A percentile compares a stretch with the other conserved stretches of the same genome.
Evolutionary conservation across 1,139 yeast species (phyloP).

Genomic region (Taphrina confusa): DNA sequence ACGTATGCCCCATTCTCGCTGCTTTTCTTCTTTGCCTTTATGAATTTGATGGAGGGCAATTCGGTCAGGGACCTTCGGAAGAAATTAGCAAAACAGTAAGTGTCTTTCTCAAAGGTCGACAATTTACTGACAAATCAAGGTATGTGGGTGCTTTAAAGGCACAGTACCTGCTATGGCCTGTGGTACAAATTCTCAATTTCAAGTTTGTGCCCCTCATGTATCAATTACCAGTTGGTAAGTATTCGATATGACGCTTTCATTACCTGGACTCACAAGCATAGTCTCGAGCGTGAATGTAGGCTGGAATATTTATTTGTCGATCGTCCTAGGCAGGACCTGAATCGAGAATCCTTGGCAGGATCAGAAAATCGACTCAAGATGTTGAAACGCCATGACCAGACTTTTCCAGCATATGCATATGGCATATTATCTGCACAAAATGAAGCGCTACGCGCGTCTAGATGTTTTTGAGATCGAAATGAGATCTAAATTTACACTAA

Average conservation of each 20-base stretch:
- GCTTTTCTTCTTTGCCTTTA: conserved; percentile 65
- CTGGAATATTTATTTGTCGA: conserved; percentile 29
- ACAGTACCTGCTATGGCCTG: conserved; percentile 89
- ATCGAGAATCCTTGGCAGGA: not conserved
- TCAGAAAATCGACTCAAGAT: too few relatives aligned
- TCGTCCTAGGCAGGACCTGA: conserved; percentile 18
- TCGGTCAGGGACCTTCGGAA: conserved; percentile 43
- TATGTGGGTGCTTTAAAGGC: conserved; percentile 26
- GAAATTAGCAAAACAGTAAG: conserved; percentile 34
- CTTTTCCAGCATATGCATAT: too few relatives aligned
- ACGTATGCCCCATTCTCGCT: conserved; percentile 72
- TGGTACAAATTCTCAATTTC: conserved; percentile 72
- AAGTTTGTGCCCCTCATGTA: conserved; percentile 40
- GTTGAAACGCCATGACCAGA: too few relatives aligned
- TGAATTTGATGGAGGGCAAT: conserved; percentile 64
- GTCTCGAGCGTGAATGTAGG: conserved; percentile 31
- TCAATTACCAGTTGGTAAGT: conserved; percentile 32
- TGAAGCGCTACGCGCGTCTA: too few relatives aligned
- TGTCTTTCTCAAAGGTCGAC: not conserved
- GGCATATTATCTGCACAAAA: too few relatives aligned
- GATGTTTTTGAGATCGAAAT: not conserved
- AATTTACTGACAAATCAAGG: not conserved
- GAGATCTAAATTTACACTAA: too few relatives aligned
- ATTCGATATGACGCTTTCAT: not conserved
- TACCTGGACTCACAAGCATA: not conserved